Evolutionary conservation across 1,284 basidiomycete genomes (phyloP), one percentile per base, ranked within the genome.

Genomic region (Coniferiporia weirii): DNA sequence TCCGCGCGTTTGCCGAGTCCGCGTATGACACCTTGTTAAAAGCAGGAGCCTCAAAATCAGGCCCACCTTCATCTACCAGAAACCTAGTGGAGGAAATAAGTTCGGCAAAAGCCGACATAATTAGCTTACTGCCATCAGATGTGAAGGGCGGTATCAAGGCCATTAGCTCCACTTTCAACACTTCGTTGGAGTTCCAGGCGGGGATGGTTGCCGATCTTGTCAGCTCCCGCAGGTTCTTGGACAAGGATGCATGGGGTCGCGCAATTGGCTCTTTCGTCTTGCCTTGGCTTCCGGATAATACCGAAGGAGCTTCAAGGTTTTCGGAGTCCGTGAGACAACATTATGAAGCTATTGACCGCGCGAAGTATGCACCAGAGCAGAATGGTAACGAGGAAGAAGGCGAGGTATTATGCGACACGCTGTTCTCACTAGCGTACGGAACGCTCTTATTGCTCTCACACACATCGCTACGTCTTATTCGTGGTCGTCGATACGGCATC

Each of bases 391-490:
- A 82, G 40, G 88, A 88, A 65, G 93, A 92, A 68, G 90, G 86
- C 58, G 93, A 95, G 72, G 74, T 96, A 54, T 79, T 98, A 51
- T 96, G 94, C 72, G 88, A 98, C 70, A 95, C 89, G 0, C 83
- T 95, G 57, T 99, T 99, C 79, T 98, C 95, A 36, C 82, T 99
- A 61, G 97, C 96, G 15, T 99, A 99, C 72, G 96, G 96, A 67
- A 93, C 96, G 64, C 83, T 99, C 35, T 81, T 99, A 13, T 81
- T 99, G 61, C 84, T 99, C 65, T 99, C 98, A 60, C 96, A 99
- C 76, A 98, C 96, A 38, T 89, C 83, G 35, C 82, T 99, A 63
- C 89, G 92, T 64, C 84, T 99, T 59, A 82, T 95, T 72, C 90
- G 94, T 67, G 97, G 96, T 40, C 84, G 85, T 66, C 83, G 93